Conservation (phyloP, 768 basidiomycete species). For the Podaxis carcinomalis region DNA sequence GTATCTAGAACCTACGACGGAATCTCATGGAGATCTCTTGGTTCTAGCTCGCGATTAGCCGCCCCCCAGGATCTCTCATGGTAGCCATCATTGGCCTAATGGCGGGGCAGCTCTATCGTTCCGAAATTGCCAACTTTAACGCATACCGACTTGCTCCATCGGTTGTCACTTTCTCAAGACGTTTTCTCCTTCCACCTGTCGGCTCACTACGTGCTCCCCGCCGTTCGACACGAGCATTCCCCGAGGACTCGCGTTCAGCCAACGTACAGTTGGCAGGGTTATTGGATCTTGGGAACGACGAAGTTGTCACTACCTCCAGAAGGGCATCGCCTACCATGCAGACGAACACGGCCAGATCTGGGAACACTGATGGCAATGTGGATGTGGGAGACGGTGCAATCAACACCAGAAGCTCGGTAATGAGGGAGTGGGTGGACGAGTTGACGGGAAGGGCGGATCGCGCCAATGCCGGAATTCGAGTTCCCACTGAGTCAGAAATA, state of each 20-base stretch:
- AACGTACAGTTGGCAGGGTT: constrained; percentile 19
- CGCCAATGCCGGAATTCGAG: constrained; percentile 53
- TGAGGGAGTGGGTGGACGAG: constrained; percentile 79
- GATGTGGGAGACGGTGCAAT: constrained; percentile 20
- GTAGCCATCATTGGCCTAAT: constrained; percentile 63
- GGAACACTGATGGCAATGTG: constrained; percentile 17
- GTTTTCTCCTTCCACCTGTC: constrained; percentile 61
- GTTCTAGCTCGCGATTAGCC: constrained; percentile 62
- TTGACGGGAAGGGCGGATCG: constrained; percentile 62
- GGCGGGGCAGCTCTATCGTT: constrained; percentile 76
- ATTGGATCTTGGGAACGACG: constrained; percentile 38
- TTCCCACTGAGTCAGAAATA: constrained; percentile 76
- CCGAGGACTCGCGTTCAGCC: constrained; percentile 40
- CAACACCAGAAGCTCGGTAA: constrained; percentile 41
- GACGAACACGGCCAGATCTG: constrained; percentile 3
- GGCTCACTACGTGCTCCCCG: constrained; percentile 61
- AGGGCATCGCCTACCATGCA: constrained; percentile 3
- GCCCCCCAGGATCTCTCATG: constrained; percentile 60
- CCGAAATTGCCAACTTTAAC: constrained; percentile 77
- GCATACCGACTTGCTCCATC: constrained; percentile 69
- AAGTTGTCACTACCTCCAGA: constrained; percentile 60
- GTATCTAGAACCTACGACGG: background rate
- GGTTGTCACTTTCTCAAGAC: constrained; percentile 49
- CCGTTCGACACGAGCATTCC: constrained; percentile 69
- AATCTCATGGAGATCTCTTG: background rate